Evolutionary conservation across 2,329 filamentous ascomycete genomes (phyloP), one percentile per base, ranked within the genome.

Genomic region (Fusarium stilboides): DNA sequence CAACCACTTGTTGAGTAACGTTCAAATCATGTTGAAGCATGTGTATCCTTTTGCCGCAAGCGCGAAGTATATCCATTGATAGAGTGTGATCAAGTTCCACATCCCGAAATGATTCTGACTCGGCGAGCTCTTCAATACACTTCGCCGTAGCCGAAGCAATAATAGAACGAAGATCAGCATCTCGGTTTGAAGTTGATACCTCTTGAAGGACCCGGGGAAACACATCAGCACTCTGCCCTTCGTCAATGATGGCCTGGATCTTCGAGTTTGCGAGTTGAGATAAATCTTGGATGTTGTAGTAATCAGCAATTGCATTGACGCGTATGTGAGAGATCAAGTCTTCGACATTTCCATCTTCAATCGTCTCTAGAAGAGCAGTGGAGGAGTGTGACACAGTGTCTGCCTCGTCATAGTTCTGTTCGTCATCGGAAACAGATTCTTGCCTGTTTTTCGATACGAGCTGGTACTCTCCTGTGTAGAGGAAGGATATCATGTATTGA

Each of bases 271-370:
- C 22, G 3, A 53, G 46, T 7, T 19, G 6, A 0, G 5, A 12
- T n/a, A 62, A 14, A 6, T 9, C 44, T 1, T 8, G 7, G n/a
- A 57, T 37, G 15, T 44, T 28, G 22, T 57, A 57, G 24, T 57
- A 52, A n/a, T 57, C 46, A 9, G 45, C 55, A 14, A 57, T 44
- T 22, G 45, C 44, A 34, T 47, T 56, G n/a, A 56, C 36, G 12
- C 43, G 43, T 8, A 56, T 19, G 22, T 56, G 43, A 3, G 34
- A n/a, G 4, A 46, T 4, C 14, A 55, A 10, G 3, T 2, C 28
- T 2, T 55, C 8, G 33, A 12, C 15, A 10, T 3, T 46, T 20
- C 39, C 2, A 7, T 43, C 6, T 4, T 6, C 28, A 31, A 5
- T 31, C 10, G 10, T 10, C 4, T 31, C 7, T n/a, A 7, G 14